Evolutionary conservation across 2,329 filamentous ascomycete species (phyloP), one percentile per base, ranked within the genome.

Genomic region (Didymosphaeria variabile): DNA sequence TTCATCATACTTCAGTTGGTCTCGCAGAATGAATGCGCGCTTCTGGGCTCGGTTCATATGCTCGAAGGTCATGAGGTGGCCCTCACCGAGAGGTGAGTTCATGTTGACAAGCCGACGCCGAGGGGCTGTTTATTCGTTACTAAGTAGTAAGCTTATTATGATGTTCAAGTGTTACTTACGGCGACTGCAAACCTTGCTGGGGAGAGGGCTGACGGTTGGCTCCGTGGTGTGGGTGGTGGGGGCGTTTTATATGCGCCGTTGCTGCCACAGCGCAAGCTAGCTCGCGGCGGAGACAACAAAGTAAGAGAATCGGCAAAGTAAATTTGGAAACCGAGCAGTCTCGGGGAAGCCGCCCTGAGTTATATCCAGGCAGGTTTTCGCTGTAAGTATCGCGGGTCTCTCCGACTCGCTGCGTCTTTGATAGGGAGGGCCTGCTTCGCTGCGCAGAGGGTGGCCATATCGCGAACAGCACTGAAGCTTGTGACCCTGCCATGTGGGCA

Each of bases 11-110:
- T 70, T 67, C 50, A 77, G 70, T 42, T 74, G 64, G 29, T 75
- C 67, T 31, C 69, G 71, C 17, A 76, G 54, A 10, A 67, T 64
- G 10, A 73, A 67, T 8, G 67, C 69, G 19, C 74, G 72, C 54
- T 70, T 71, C 52, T 77, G 74, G 0, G 71, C 45, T 54, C 65
- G 62, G 29, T 71, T 76, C 45, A 77, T 65, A 36, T 64, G 58
- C 4, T 55, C 52, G 59, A 71, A 57, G 26, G 13, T 36, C 17
- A 49, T 34, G 9, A 60, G 34, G 12, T 58, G 40, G n/a, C 42
- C 26, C 17, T 49, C 12, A 13, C 45, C 55, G 32, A 57, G 19
- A 9, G 49, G 15, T 12, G 23, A 21, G 38, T 62, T 55, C 57
- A 62, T 59, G 4, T 3, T 50, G 51, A 45, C 42, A 19, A 45